Conservation (phyloP, 148 eudicot genomes). For the Camellia lanceoleosa region DNA sequence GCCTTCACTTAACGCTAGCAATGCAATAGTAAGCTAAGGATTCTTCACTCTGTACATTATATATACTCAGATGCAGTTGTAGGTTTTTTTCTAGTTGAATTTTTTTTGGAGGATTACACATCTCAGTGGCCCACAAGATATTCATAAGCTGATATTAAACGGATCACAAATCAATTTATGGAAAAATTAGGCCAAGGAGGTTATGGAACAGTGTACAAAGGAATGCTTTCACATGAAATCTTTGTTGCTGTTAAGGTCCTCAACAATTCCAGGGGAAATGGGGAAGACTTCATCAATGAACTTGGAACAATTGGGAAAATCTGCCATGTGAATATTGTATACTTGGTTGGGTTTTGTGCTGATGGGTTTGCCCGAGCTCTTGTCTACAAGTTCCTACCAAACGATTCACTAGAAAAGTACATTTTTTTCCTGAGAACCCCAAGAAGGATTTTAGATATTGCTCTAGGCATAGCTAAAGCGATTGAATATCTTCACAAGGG, state of each 20-base stretch:
- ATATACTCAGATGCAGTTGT: background rate
- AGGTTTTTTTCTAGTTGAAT: background rate
- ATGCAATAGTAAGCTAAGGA: too few relatives aligned
- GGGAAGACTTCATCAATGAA: conserved; percentile 13
- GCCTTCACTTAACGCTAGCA: background rate
- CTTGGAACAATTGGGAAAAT: conserved; percentile 10
- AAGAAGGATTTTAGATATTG: background rate
- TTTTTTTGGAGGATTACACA: background rate
- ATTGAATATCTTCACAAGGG: conserved; percentile 4
- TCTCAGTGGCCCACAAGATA: conserved; percentile 7
- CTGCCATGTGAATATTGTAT: conserved; percentile 11
- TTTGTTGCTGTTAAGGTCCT: conserved; percentile 14
- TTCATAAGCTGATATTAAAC: background rate
- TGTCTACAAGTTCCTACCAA: background rate
- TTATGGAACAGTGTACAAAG: conserved; percentile 3
- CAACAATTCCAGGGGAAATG: background rate
- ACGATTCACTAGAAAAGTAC: conserved; percentile 3
- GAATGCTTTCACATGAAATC: background rate
- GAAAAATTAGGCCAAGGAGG: conserved; percentile 7
- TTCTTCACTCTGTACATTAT: background rate
- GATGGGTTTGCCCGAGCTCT: conserved; percentile 3
- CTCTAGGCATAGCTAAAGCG: conserved; percentile 1
- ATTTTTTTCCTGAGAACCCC: background rate
- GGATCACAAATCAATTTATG: conserved; percentile 7
- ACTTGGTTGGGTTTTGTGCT: conserved; percentile 11